Evolutionary conservation across 2,329 filamentous ascomycete genomes (phyloP).

Genomic region (Aspergillus novofumigatus): DNA sequence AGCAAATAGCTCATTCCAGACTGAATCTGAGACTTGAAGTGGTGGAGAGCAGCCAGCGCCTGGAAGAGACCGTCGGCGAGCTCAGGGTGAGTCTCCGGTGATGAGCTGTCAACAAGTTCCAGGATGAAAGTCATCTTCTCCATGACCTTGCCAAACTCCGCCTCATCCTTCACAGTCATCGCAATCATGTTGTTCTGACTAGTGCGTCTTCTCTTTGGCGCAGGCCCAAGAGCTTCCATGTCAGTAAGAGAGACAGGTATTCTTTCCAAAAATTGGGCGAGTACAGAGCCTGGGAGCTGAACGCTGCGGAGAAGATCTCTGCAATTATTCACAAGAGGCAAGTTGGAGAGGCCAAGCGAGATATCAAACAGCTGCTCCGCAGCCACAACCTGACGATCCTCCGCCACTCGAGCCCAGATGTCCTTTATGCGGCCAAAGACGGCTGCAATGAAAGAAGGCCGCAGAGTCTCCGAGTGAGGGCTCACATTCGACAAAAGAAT

Average conservation of each 20-base stretch:
- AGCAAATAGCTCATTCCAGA: constrained; percentile 90
- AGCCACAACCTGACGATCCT: constrained; percentile 33
- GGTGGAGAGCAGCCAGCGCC: constrained; percentile 79
- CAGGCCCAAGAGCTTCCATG: constrained; percentile 66
- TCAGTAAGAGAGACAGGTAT: constrained; percentile 67
- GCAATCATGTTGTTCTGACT: constrained; percentile 67
- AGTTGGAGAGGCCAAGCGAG: constrained; percentile 28
- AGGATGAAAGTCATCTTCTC: constrained; percentile 80
- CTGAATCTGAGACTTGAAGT: constrained; percentile 73
- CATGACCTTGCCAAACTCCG: constrained; percentile 64
- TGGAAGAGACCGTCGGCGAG: constrained; percentile 77
- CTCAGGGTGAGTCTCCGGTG: constrained; percentile 67
- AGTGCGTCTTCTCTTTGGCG: constrained; percentile 73
- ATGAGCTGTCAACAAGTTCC: constrained; percentile 79
- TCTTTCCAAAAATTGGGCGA: constrained; percentile 68
- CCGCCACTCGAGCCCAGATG: constrained; percentile 59
- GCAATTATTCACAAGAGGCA: constrained; percentile 28
- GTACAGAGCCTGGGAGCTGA: constrained; percentile 66
- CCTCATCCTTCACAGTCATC: constrained; percentile 58
- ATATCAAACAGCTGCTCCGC: constrained; percentile 41
- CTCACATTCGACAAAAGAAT: constrained; percentile 50
- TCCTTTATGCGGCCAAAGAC: constrained; percentile 66
- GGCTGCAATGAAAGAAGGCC: constrained; percentile 57
- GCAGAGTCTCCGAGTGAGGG: constrained; percentile 39
- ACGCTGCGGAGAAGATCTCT: constrained; percentile 69